Evolutionary conservation across 306 rosid species (phyloP), one percentile per base, ranked within the genome.

Genomic region (Mucuna pruriens): DNA sequence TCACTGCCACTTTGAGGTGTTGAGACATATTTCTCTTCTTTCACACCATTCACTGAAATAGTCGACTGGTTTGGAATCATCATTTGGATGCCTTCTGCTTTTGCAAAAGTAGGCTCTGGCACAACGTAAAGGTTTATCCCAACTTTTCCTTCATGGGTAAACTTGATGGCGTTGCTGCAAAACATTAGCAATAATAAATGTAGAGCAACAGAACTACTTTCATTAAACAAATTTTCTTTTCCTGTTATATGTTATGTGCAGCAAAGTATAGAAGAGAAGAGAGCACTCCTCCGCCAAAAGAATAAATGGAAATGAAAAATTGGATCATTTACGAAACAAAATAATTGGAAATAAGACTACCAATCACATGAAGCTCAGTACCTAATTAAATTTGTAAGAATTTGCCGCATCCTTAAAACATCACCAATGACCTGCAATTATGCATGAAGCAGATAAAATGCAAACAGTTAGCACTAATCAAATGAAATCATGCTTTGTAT

Each of bases 331-430:
- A 9, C 9, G 17, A 22, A n/a, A 80, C 49, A n/a, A 74, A 62
- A n/a, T 34, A 57, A 46, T 62, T 62, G 69, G 62, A 62, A 62
- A 62, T n/a, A 62, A 62, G 12, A 65, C 46, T 40, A 52, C 34
- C 8, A 80, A 38, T 36, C 48, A 29, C 45, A 34, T 7, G 9
- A 77, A 36, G 57, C 62, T 22, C 1, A 51, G 74, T 92, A 94
- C 98, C 97, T 90, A 86, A 89, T 82, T 83, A 95, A 89, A 87
- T 95, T 95, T 33, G 98, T 95, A 65, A 95, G 97, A 34, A 90
- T 92, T 87, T 95, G 98, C 71, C 98, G 89, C 82, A 95, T 89
- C 86, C 98, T 90, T 80, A 95, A 87, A 82, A 95, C 98, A 80
- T 92, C 98, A 34, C 98, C 98, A 73, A 87, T 80, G 48, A 92